A percentile compares a stretch with the other conserved stretches of the same genome.
Conservation (phyloP, 805 yeast species). For the Candida chilensis region DNA sequence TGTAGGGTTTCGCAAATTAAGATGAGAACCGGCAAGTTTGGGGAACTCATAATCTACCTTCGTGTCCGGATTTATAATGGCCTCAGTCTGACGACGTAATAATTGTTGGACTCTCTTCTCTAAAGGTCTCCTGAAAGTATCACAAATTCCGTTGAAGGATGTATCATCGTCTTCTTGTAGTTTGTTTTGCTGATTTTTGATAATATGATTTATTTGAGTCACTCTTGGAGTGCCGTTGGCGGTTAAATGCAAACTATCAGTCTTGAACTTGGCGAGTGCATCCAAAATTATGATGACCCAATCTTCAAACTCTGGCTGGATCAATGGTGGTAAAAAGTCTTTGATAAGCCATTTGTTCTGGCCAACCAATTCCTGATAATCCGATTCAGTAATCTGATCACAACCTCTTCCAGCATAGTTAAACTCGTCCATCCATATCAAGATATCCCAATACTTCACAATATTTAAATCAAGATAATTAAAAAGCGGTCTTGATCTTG, state of each 20-base stretch:
- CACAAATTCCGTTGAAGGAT: conserved; percentile 38
- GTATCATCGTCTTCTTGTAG: conserved; percentile 6
- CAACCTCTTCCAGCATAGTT: conserved; percentile 75
- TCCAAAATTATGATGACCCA: conserved; percentile 79
- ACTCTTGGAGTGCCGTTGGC: conserved; percentile 47
- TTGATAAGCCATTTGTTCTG: conserved; percentile 72
- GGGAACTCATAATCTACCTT: conserved; percentile 68
- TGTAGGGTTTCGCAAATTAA: conserved; percentile 56
- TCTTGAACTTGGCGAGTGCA: conserved; percentile 49
- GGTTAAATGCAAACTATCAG: conserved; percentile 11
- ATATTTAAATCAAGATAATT: conserved; percentile 71
- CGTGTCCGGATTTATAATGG: conserved; percentile 56
- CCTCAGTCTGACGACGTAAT: conserved; percentile 62
- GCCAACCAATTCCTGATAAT: conserved; percentile 36
- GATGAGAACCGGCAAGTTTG: conserved; percentile 62
- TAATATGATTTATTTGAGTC: conserved; percentile 56
- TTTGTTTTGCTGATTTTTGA: conserved; percentile 27
- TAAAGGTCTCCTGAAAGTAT: conserved; percentile 53
- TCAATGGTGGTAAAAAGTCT: conserved; percentile 61
- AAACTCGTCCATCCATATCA: conserved; percentile 90
- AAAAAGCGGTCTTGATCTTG: conserved; percentile 75
- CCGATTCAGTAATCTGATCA: conserved; percentile 30
- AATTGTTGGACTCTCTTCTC: conserved; percentile 58
- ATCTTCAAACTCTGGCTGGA: conserved; percentile 77
- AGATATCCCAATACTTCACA: conserved; percentile 80